Evolutionary conservation across 257 asterid genomes (phyloP).

Genomic region (Solanum commersonii): DNA sequence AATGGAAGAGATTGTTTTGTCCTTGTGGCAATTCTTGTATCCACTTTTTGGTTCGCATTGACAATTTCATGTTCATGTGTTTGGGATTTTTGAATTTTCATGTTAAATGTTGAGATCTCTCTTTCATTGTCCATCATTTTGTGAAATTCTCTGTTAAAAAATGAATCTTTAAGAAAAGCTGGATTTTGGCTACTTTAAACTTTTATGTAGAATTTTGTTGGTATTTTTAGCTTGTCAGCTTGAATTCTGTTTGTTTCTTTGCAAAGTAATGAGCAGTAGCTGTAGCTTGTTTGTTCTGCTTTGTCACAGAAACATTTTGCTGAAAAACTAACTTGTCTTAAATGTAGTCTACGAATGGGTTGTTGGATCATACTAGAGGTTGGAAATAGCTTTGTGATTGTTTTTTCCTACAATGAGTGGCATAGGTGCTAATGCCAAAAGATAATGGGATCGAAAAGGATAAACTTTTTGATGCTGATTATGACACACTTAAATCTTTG

Average conservation of each 20-base stretch:
- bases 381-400: too few relatives aligned
- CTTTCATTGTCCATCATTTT: not conserved
- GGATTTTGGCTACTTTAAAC: not conserved
- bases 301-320: not conserved
- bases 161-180: not conserved
- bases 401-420: too few relatives aligned
- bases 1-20: not conserved
- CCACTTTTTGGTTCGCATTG: not conserved
- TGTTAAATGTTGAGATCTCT: not conserved
- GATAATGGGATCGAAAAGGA: constrained; percentile 71
- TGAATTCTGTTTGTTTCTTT: not conserved
- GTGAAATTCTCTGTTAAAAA: not conserved
- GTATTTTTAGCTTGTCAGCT: not conserved
- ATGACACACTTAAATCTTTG: constrained; percentile 56
- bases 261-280: not conserved
- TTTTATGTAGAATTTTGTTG: not conserved
- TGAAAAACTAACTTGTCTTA: not conserved
- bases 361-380: too few relatives aligned
- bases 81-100: not conserved
- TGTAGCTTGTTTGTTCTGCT: not conserved
- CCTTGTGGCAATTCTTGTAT: not conserved
- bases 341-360: too few relatives aligned
- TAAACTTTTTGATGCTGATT: constrained; percentile 77
- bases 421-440: not conserved
- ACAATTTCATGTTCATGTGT: not conserved